Base-by-base conservation (phyloP, 1,284 basidiomycete species). In the Laetiporus sulphureus region DNA sequence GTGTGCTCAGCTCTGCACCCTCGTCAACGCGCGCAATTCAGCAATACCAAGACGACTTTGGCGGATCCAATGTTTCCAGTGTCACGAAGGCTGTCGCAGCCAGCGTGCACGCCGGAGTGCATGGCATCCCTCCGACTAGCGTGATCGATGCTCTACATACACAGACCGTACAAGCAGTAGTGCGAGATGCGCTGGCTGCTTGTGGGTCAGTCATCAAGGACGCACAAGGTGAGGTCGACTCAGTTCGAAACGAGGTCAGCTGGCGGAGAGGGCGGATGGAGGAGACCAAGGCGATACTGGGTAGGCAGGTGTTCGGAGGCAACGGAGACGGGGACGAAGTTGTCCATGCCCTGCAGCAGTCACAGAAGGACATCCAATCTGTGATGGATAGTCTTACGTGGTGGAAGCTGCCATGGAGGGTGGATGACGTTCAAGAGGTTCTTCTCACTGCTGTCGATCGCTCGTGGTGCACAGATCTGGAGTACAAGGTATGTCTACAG, bases 401-500 rank as follows among this genome's bases (percentile, higher is more conserved):
- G 77, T 81, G 81, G 72, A 75, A 69, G 46, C 71, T 83, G 54
- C 53, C 83, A 5, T 75, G 73, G 68, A 64, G 73, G 6, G 76
- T 86, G 1, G 90, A 92, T 56, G 88, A 90, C 46, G 72, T 90
- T 15, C 77, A 71, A 7, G 61, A 65, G 25, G 69, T 79, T 22
- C 61, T 92, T 7, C 66, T 63, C 1, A 52, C 66, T 11, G 73
- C 77, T 29, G 60, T 87, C 7, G 65, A 73, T 31, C 63, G 63
- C 31, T 60, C 68, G 2, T 90, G 86, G 77, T 84, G 79, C 44
- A 66, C 63, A 46, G 75, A 75, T 4, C 66, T 91, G 10, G 82
- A 90, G 56, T 67, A 71, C 47, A 71, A 78, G 62, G 86, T 85
- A 47, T 32, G 71, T 56, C 11, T 8, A 6, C 4, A 41, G 20